phyloP scores from a whole-genome alignment of 495 filamentous ascomycete species.

The Articulospora tetracladia region DNA sequence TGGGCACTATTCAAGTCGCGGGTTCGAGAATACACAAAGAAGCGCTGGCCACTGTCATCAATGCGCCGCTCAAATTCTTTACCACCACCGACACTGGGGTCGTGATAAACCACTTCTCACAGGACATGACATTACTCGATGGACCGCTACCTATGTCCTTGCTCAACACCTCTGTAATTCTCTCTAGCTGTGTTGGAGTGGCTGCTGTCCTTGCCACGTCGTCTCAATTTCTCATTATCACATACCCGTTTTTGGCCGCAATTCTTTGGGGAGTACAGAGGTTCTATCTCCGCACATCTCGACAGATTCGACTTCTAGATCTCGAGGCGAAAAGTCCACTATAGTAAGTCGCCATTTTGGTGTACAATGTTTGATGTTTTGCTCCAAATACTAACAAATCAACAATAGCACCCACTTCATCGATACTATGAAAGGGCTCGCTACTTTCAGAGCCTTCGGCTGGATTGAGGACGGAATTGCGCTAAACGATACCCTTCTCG shows the following conservation, averaged over 20 bases:
- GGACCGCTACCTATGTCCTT: constrained; percentile 15
- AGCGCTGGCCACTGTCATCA: constrained; percentile 10
- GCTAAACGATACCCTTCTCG: constrained; percentile 46
- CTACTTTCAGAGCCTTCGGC: constrained; percentile 45
- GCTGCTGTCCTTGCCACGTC: background rate
- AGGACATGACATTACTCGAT: constrained; percentile 28
- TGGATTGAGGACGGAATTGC: constrained; percentile 38
- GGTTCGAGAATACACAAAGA: constrained; percentile 20
- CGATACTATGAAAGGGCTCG: constrained; percentile 41
- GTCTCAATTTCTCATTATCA: constrained; percentile 15
- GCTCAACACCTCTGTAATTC: background rate
- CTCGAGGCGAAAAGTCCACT: constrained; percentile 35
- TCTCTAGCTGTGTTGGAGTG: background rate
- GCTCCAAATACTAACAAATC: too few relatives aligned
- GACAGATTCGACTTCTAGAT: constrained; percentile 54
- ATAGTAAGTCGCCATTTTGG: constrained; percentile 4
- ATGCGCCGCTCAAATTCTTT: constrained; percentile 27
- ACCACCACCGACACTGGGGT: constrained; percentile 22
- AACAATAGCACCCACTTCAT: constrained; percentile 32
- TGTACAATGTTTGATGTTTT: too few relatives aligned
- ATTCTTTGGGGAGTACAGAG: constrained; percentile 48
- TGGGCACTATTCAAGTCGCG: background rate
- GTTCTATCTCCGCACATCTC: constrained; percentile 54
- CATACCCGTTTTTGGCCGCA: constrained; percentile 34
- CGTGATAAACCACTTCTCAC: constrained; percentile 5